phyloP scores from a whole-genome alignment of 306 rosid genomes.

The Prosopis cineraria region DNA sequence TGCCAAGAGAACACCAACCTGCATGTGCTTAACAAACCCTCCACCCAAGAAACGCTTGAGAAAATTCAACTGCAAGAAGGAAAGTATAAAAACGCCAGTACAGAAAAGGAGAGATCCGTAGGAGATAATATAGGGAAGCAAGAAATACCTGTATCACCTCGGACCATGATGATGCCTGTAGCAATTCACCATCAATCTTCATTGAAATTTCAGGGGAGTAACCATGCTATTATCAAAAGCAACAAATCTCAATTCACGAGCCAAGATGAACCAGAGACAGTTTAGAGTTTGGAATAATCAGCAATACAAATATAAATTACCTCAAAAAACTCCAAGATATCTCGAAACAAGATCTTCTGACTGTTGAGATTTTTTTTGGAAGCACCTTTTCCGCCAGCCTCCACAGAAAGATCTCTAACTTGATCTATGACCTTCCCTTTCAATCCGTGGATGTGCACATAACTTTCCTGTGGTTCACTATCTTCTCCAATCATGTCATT shows the following conservation, averaged over 20 bases:
- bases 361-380: conserved; percentile 82
- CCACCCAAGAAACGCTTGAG: conserved; percentile 88
- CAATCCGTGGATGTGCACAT: conserved; percentile 67
- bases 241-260: conserved; percentile 32
- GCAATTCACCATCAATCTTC: conserved; percentile 76
- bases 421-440: conserved; percentile 79
- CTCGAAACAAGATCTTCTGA: conserved; percentile 83
- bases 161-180: conserved; percentile 81
- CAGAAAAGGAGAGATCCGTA: background rate
- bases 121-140: background rate
- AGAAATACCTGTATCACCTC: conserved; percentile 73
- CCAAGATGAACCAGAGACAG: background rate
- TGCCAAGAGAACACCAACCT: conserved; percentile 53
- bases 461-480: conserved; percentile 59
- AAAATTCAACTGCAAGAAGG: conserved; percentile 68
- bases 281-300: background rate
- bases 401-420: conserved; percentile 71
- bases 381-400: conserved; percentile 96
- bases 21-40: conserved; percentile 93
- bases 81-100: background rate
- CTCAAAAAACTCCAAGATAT: conserved; percentile 81
- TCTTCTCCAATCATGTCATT: conserved; percentile 50
- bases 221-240: conserved; percentile 58
- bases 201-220: conserved; percentile 71
- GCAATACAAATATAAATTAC: conserved; percentile 35